phyloP scores from a whole-genome alignment of 768 basidiomycete genomes.

The Candolleomyces aberdarensis region DNA sequence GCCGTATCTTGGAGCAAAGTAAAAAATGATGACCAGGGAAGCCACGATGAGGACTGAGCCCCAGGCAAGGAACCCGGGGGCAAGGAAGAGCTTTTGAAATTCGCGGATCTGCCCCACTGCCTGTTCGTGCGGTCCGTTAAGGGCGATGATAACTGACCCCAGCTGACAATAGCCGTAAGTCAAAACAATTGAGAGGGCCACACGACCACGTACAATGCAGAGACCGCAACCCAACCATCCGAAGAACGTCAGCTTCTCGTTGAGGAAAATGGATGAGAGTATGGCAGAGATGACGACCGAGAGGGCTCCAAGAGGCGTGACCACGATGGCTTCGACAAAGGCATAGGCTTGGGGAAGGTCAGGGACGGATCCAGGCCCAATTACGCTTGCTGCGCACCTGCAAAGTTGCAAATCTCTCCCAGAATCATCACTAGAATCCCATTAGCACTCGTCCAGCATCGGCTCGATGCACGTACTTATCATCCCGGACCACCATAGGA shows the following conservation, averaged over 20 bases:
- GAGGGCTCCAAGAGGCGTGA: slow-evolving; percentile 94
- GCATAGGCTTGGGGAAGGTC: slow-evolving; percentile 61
- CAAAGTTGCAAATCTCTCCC: slow-evolving; percentile 85
- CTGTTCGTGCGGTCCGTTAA: slow-evolving; percentile 79
- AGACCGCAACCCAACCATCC: slow-evolving; percentile 94
- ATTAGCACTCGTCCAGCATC: background rate
- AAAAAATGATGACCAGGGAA: slow-evolving; percentile 73
- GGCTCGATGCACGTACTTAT: slow-evolving; percentile 48
- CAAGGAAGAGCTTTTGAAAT: slow-evolving; percentile 79
- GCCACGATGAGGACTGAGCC: slow-evolving; percentile 59
- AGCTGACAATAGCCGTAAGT: slow-evolving; percentile 40
- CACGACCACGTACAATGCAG: slow-evolving; percentile 66
- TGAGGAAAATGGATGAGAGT: slow-evolving; percentile 88
- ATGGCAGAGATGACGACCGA: slow-evolving; percentile 96
- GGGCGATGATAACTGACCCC: slow-evolving; percentile 84
- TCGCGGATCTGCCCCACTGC: slow-evolving; percentile 64
- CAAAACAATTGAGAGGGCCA: background rate
- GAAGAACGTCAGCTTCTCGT: slow-evolving; percentile 91
- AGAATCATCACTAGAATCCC: slow-evolving; percentile 76
- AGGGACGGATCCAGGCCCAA: slow-evolving; percentile 11
- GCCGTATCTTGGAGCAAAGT: slow-evolving; percentile 82
- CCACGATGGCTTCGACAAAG: slow-evolving; percentile 89
- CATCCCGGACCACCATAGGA: slow-evolving; percentile 96
- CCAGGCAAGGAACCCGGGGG: slow-evolving; percentile 79
- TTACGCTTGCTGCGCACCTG: slow-evolving; percentile 46